phyloP scores from a whole-genome alignment of 495 filamentous ascomycete genomes.

The Penicillium paradoxum region DNA sequence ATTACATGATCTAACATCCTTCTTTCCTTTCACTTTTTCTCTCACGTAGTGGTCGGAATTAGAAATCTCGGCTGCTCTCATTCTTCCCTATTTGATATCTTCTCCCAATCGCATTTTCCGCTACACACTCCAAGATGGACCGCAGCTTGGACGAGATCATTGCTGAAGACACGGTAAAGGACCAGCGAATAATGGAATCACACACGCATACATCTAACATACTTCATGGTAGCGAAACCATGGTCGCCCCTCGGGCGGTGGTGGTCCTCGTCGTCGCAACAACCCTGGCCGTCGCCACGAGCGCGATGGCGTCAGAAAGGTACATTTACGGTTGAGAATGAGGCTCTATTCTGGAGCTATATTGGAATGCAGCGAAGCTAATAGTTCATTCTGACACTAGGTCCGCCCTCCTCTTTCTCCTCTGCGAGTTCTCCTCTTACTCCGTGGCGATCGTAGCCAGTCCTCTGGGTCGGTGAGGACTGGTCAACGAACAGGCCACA shows the following conservation, averaged over 20 bases:
- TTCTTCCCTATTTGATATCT: neutral
- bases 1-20: slow-evolving; percentile 1
- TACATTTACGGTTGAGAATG: slow-evolving; percentile 21
- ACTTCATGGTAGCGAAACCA: slow-evolving; percentile 26
- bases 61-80: neutral
- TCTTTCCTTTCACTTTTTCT: slow-evolving; percentile 1
- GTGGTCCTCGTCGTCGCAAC: slow-evolving; percentile 43
- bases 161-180: slow-evolving; percentile 68
- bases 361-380: neutral
- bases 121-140: slow-evolving; percentile 54
- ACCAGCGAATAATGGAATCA: neutral
- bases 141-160: slow-evolving; percentile 83
- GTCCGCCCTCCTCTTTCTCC: slow-evolving; percentile 42
- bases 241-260: slow-evolving; percentile 35
- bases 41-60: neutral
- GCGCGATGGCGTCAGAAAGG: slow-evolving; percentile 74
- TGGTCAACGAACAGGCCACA: slow-evolving; percentile 30
- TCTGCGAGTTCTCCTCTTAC: slow-evolving; percentile 34
- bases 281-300: slow-evolving; percentile 58
- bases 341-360: neutral
- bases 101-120: neutral
- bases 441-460: slow-evolving; percentile 36
- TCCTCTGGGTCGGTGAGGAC: slow-evolving; percentile 27
- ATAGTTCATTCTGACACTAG: slow-evolving; percentile 8
- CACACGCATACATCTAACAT: slow-evolving; percentile 10